Percentiles rank a stretch among this genome's conserved stretches.
Evolutionary conservation across 768 basidiomycete species (phyloP).

Genomic region (Tylopilus rubrobrunneus): DNA sequence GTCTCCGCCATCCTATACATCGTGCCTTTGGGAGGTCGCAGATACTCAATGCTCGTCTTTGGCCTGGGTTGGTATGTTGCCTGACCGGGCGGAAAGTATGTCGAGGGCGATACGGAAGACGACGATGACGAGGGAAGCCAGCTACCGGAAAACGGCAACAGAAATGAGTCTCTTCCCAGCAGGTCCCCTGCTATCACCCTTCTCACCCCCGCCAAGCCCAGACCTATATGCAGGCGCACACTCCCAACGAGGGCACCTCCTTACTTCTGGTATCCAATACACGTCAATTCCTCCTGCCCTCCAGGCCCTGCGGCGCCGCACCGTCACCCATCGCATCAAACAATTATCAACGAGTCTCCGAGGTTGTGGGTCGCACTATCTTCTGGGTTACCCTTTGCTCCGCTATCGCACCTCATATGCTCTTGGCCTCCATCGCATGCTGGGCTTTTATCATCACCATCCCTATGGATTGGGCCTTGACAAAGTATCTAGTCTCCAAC

Average conservation of each 20-base stretch:
- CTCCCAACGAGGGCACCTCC: conserved; percentile 46
- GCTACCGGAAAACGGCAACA: conserved; percentile 17
- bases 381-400: conserved; percentile 79
- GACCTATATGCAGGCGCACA: conserved; percentile 5
- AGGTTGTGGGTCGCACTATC: conserved; percentile 57
- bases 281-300: conserved; percentile 36
- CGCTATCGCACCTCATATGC: conserved; percentile 85
- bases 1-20: conserved; percentile 66
- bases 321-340: conserved; percentile 27
- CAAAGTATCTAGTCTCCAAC: conserved; percentile 73
- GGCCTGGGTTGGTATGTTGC: conserved; percentile 95
- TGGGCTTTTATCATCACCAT: conserved; percentile 96
- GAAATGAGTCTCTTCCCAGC: conserved; percentile 17
- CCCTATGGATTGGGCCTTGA: conserved; percentile 97
- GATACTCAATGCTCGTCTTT: conserved; percentile 81
- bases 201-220: conserved; percentile 26
- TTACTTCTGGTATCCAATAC: conserved; percentile 34
- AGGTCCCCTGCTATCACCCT: conserved; percentile 46
- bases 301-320: conserved; percentile 71
- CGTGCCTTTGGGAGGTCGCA: conserved; percentile 76
- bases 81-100: conserved; percentile 99
- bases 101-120: conserved; percentile 69
- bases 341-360: conserved; percentile 23
- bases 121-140: conserved; percentile 40
- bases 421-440: conserved; percentile 83